These are phyloP conservation scores for Larix kaempferi DNA, from an alignment of 75 land plant species.

Conservation along the genomic window DNA sequence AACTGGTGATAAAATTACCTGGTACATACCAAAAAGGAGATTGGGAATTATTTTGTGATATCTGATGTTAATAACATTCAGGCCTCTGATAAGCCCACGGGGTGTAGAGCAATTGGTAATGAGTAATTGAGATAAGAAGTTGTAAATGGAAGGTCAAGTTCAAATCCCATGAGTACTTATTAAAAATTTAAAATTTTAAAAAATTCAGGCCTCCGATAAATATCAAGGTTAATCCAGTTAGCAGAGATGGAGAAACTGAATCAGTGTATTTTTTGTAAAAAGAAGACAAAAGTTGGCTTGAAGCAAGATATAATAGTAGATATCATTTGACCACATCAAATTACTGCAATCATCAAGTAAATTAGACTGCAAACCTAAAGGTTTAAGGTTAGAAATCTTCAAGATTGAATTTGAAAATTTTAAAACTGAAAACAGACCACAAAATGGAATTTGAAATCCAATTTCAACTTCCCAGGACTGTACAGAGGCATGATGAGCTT, in stretches of 20 bases:
- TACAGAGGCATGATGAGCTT: not conserved
- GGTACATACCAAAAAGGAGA: conserved; percentile 3
- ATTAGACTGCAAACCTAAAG: not conserved
- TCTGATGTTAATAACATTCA: not conserved
- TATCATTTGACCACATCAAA: not conserved
- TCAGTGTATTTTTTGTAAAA: not conserved
- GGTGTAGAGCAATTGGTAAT: too few species aligned
- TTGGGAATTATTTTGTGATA: not conserved
- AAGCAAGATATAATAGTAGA: not conserved
- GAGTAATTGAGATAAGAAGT: too few species aligned
- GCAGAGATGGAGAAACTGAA: not conserved
- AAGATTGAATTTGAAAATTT: not conserved
- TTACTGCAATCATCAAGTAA: not conserved
- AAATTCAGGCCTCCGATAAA: too few species aligned
- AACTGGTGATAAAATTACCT: conserved; percentile 95
- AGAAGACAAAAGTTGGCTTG: not conserved
- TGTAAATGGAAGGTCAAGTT: too few species aligned
- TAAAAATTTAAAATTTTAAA: too few species aligned
- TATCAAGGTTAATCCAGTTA: not conserved
- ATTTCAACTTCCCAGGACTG: not conserved
- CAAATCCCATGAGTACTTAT: too few species aligned
- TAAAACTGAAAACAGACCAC: not conserved
- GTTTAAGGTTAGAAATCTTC: not conserved
- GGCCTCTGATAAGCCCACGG: too few species aligned
- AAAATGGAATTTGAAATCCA: not conserved